phyloP scores from a whole-genome alignment of 345 rosid genomes.

The Citrus unshiu region DNA sequence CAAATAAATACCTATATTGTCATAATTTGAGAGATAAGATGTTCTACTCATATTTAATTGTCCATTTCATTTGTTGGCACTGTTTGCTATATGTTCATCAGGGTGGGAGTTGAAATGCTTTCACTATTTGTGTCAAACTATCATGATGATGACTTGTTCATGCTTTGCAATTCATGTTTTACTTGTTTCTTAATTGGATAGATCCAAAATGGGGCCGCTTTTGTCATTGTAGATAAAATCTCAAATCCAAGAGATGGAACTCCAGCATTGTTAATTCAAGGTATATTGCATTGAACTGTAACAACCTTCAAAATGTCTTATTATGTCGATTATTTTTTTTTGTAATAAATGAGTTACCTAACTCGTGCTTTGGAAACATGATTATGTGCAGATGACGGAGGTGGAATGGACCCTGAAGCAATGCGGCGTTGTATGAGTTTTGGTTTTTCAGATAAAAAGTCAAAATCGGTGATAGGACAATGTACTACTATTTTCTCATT shows the following conservation, averaged over 20 bases:
- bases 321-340: neutral
- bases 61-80: conserved; percentile 9
- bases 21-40: neutral
- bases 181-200: conserved; percentile 37
- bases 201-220: conserved; percentile 98
- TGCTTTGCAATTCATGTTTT: conserved; percentile 29
- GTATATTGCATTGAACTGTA: conserved; percentile 31
- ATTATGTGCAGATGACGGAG: conserved; percentile 70
- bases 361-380: conserved; percentile 4
- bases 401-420: conserved; percentile 94
- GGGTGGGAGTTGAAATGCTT: conserved; percentile 13
- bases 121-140: neutral
- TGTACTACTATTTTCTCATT: conserved; percentile 41
- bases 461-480: conserved; percentile 73
- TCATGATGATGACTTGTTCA: conserved; percentile 16
- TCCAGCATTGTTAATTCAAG: conserved; percentile 74
- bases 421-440: conserved; percentile 90
- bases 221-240: conserved; percentile 81
- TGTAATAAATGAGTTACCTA: neutral
- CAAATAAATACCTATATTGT: neutral
- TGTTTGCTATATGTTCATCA: conserved; percentile 8
- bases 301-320: neutral
- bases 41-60: neutral
- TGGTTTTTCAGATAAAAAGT: conserved; percentile 90
- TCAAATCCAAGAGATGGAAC: conserved; percentile 72